phyloP scores from a whole-genome alignment of 768 basidiomycete species.

The Phanerochaete sordida region DNA sequence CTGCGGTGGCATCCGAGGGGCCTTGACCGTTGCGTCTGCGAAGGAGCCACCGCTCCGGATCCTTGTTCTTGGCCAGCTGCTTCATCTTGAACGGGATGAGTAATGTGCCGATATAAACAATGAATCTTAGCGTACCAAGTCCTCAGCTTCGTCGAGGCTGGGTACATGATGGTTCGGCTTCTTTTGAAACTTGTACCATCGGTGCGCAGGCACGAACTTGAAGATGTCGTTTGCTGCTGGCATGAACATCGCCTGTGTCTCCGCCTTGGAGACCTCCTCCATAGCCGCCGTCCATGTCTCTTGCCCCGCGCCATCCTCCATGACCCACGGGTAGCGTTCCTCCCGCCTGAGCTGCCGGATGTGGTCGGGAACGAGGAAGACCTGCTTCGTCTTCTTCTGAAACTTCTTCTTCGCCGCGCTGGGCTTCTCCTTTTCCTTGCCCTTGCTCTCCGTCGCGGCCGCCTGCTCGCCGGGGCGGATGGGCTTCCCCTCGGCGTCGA shows the following conservation, averaged over 20 bases:
- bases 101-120: not conserved
- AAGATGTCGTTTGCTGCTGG: slow-evolving; percentile 78
- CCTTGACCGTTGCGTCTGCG: slow-evolving; percentile 56
- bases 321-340: slow-evolving; percentile 89
- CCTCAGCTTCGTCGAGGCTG: slow-evolving; percentile 64
- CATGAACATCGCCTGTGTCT: slow-evolving; percentile 82
- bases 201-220: slow-evolving; percentile 82
- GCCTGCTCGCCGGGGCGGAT: slow-evolving; percentile 42
- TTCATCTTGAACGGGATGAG: slow-evolving; percentile 31
- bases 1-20: slow-evolving; percentile 58
- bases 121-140: slow-evolving; percentile 43
- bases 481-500: slow-evolving; percentile 72
- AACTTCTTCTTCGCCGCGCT: slow-evolving; percentile 63
- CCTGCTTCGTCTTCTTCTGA: slow-evolving; percentile 82
- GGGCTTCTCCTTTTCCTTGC: slow-evolving; percentile 22
- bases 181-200: slow-evolving; percentile 94
- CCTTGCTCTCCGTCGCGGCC: slow-evolving; percentile 19
- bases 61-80: slow-evolving; percentile 67
- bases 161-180: slow-evolving; percentile 72
- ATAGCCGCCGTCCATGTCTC: slow-evolving; percentile 82
- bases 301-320: slow-evolving; percentile 71
- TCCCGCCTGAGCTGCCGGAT: slow-evolving; percentile 75
- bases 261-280: slow-evolving; percentile 70
- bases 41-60: slow-evolving; percentile 68
- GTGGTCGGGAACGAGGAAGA: slow-evolving; percentile 78